A percentile compares a stretch with the other conserved stretches of the same genome.
Conservation (phyloP, 2,329 filamentous ascomycete species). For the Trichoderma citrinoviride region DNA sequence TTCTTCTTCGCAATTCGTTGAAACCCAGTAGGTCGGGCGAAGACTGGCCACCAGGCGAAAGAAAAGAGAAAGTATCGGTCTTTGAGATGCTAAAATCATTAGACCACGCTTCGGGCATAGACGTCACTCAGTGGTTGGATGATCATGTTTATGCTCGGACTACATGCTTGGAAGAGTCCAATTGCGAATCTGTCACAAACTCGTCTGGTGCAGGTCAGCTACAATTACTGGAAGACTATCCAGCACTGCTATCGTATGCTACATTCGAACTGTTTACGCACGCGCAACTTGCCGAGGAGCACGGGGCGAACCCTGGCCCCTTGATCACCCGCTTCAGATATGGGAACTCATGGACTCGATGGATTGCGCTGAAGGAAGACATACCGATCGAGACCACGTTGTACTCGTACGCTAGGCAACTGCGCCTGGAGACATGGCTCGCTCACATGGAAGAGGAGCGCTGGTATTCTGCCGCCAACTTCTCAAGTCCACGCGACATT, state of each 20-base stretch:
- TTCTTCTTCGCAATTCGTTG: no score
- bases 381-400: neutral
- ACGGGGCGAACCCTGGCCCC: neutral
- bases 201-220: neutral
- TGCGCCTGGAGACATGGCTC: neutral
- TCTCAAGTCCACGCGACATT: no score
- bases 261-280: neutral
- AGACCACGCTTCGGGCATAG: neutral
- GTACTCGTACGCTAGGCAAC: neutral
- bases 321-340: neutral
- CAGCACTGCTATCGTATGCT: neutral
- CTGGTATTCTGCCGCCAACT: no score
- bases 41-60: neutral
- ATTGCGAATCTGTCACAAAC: neutral
- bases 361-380: neutral
- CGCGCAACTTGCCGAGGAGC: neutral
- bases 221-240: neutral
- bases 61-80: neutral
- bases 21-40: no score
- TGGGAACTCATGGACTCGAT: neutral
- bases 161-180: neutral
- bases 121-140: neutral
- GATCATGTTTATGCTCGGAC: neutral
- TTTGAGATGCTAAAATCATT: neutral
- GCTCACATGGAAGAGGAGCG: no score